These are phyloP conservation scores for Boletus rufocinnamomeus DNA, from an alignment of 768 basidiomycete genomes.

Conservation along the genomic window DNA sequence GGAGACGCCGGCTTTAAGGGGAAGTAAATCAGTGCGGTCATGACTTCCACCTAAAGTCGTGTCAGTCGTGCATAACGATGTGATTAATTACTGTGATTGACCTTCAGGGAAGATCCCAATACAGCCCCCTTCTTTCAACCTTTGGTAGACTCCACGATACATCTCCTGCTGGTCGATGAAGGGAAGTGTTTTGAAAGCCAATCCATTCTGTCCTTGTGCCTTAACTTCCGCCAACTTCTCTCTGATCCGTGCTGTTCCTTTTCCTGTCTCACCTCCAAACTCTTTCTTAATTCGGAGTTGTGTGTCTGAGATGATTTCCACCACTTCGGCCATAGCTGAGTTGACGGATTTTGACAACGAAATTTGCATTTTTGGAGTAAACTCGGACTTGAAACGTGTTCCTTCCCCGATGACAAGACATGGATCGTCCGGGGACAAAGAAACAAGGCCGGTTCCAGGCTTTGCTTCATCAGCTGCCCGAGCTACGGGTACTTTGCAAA, in stretches of 20 bases:
- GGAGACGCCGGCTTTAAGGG: constrained; percentile 95
- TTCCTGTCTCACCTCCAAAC: constrained; percentile 80
- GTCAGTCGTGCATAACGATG: not conserved
- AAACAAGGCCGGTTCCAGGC: constrained; percentile 70
- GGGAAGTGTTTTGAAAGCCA: constrained; percentile 82
- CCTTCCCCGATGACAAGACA: constrained; percentile 79
- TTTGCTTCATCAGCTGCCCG: constrained; percentile 88
- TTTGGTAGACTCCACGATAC: constrained; percentile 91
- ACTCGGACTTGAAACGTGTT: constrained; percentile 75
- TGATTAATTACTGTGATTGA: constrained; percentile 33
- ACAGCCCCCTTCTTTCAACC: constrained; percentile 79
- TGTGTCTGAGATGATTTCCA: constrained; percentile 87
- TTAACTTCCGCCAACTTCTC: constrained; percentile 66
- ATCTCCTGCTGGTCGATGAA: constrained; percentile 93
- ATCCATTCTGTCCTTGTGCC: constrained; percentile 55
- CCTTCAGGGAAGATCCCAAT: constrained; percentile 99
- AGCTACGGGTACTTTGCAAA: constrained; percentile 77
- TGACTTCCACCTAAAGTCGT: constrained; percentile 85
- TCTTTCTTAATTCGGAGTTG: constrained; percentile 82
- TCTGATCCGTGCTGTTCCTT: constrained; percentile 64
- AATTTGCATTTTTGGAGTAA: constrained; percentile 80
- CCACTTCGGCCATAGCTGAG: constrained; percentile 78
- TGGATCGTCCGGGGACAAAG: constrained; percentile 73
- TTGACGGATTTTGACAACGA: constrained; percentile 80
- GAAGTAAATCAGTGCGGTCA: constrained; percentile 93